Evolutionary conservation across 2,329 filamentous ascomycete genomes (phyloP).

Genomic region (Exophiala oligosperma): DNA sequence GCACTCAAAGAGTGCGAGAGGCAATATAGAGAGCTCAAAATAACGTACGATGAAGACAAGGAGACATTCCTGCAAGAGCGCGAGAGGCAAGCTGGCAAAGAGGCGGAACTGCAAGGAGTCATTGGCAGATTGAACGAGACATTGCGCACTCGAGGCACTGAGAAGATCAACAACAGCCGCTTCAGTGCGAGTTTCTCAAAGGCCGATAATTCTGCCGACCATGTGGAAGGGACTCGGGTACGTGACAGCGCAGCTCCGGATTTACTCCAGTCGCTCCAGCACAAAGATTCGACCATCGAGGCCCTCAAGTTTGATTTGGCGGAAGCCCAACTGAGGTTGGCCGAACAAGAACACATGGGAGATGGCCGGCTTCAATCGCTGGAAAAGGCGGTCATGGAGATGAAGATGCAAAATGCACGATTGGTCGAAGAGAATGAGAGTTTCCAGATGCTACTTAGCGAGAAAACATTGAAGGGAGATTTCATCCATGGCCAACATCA

Average conservation of each 20-base stretch:
- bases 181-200: slow-evolving; percentile 7
- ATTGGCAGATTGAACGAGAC: slow-evolving; percentile 92
- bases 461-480: slow-evolving; percentile 93
- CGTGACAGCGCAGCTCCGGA: slow-evolving; percentile 10
- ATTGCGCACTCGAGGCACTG: slow-evolving; percentile 70
- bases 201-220: neutral
- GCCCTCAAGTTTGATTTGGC: slow-evolving; percentile 87
- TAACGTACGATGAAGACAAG: slow-evolving; percentile 87
- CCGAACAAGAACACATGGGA: slow-evolving; percentile 90
- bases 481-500: slow-evolving; percentile 63
- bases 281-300: slow-evolving; percentile 97
- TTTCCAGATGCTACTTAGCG: slow-evolving; percentile 90
- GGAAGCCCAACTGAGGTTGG: slow-evolving; percentile 91
- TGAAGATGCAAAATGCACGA: slow-evolving; percentile 91
- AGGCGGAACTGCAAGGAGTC: slow-evolving; percentile 86
- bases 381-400: slow-evolving; percentile 86
- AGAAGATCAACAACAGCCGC: slow-evolving; percentile 52
- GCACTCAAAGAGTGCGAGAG: slow-evolving; percentile 82
- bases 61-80: slow-evolving; percentile 87
- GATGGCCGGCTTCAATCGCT: slow-evolving; percentile 84
- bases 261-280: slow-evolving; percentile 67
- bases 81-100: slow-evolving; percentile 77
- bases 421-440: slow-evolving; percentile 99
- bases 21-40: slow-evolving; percentile 86
- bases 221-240: neutral